Conservation (phyloP, 2,329 filamentous ascomycete genomes). For the Hypoxylon sp. region DNA sequence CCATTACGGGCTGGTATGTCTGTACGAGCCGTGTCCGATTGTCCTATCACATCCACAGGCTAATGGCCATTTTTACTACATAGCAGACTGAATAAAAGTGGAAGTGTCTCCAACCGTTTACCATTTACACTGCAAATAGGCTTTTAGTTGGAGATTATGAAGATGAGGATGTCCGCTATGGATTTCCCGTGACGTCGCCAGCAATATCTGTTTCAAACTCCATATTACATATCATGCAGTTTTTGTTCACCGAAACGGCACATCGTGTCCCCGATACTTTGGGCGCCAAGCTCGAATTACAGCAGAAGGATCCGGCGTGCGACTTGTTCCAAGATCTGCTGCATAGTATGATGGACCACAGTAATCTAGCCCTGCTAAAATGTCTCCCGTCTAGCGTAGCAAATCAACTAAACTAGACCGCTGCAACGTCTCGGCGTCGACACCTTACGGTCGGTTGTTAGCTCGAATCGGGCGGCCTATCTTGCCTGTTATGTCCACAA, state of each 20-base stretch:
- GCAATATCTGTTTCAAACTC: conserved; percentile 21
- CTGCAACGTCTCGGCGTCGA: conserved; percentile 28
- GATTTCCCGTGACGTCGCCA: conserved; percentile 12
- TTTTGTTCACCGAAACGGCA: conserved; percentile 32
- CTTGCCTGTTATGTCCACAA: conserved; percentile 31
- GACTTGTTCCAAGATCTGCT: conserved; percentile 42
- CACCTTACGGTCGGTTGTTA: conserved; percentile 7
- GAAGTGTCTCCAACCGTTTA: background rate
- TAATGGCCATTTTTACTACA: conserved; percentile 23
- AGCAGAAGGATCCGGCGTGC: conserved; percentile 33
- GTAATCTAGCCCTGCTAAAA: conserved; percentile 14
- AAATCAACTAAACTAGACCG: conserved; percentile 25
- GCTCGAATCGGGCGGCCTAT: conserved; percentile 23
- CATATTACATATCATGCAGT: conserved; percentile 24
- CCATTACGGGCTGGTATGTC: conserved; percentile 15
- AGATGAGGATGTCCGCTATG: conserved; percentile 4
- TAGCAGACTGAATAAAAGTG: conserved; percentile 7
- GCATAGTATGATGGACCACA: conserved; percentile 1
- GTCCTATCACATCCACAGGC: conserved; percentile 17
- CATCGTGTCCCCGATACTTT: conserved; percentile 40
- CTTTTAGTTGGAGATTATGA: conserved; percentile 10
- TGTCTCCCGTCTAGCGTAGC: conserved; percentile 24
- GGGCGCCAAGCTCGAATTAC: conserved; percentile 39
- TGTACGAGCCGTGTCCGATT: conserved; percentile 28
- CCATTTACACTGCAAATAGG: conserved; percentile 7